Evolutionary conservation across 257 asterid species (phyloP).

Genomic region (Ilex aquifolium): DNA sequence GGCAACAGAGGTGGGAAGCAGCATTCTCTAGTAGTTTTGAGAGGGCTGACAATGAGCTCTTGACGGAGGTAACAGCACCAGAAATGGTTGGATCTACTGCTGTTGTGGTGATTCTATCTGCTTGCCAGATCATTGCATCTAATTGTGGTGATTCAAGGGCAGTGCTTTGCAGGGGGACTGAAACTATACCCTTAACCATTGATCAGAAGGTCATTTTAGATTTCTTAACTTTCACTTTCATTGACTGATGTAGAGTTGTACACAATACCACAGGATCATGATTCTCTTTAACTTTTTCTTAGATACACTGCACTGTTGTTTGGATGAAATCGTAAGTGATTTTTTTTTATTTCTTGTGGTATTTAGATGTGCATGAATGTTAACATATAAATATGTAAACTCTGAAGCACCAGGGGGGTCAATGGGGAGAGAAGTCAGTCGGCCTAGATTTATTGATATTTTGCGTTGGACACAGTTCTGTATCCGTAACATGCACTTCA

Average conservation of each 20-base stretch:
- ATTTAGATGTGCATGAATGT: no score
- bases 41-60: conserved; percentile 3
- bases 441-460: no score
- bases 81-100: conserved; percentile 15
- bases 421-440: no score
- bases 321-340: no score
- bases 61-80: conserved; percentile 5
- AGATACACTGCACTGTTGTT: no score
- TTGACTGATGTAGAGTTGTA: not conserved
- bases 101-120: conserved; percentile 7
- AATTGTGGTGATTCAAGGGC: conserved; percentile 16
- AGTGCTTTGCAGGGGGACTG: conserved; percentile 8
- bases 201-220: conserved; percentile 13
- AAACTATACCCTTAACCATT: conserved; percentile 4
- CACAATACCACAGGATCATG: no score
- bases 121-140: conserved; percentile 13
- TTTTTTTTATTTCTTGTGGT: no score
- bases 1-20: conserved; percentile 7
- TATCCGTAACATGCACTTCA: not conserved
- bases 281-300: no score
- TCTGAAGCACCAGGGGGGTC: no score
- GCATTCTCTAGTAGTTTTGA: conserved; percentile 8
- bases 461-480: no score
- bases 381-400: no score
- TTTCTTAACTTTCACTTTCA: not conserved